These are phyloP conservation scores for Aspergillus affinis DNA, from an alignment of 495 filamentous ascomycete genomes.

Conservation along the genomic window DNA sequence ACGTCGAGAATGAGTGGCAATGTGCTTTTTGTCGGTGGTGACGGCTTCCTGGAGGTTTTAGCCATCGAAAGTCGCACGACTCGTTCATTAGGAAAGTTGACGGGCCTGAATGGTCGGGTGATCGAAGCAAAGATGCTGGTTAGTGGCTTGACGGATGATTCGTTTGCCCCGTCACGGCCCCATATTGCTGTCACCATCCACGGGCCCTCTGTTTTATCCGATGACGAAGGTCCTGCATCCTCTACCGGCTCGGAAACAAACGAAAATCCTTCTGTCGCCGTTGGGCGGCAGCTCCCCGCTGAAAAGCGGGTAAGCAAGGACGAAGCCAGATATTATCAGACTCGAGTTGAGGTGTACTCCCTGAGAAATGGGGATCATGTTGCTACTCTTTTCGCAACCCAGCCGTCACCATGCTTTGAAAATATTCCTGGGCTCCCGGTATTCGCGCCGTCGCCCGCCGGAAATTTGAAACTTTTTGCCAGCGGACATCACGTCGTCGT, in stretches of 20 bases:
- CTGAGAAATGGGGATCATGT: constrained; percentile 66
- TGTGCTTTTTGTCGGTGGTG: constrained; percentile 73
- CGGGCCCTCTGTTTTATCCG: constrained; percentile 56
- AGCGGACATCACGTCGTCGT: constrained; percentile 67
- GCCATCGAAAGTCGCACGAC: constrained; percentile 65
- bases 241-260: constrained; percentile 40
- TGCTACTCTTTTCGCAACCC: constrained; percentile 64
- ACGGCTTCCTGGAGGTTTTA: constrained; percentile 71
- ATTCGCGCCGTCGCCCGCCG: constrained; percentile 61
- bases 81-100: constrained; percentile 63
- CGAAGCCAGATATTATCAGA: constrained; percentile 65
- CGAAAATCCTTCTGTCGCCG: constrained; percentile 30
- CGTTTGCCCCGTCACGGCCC: constrained; percentile 48
- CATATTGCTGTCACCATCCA: constrained; percentile 75
- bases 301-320: constrained; percentile 33
- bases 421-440: constrained; percentile 40
- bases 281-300: constrained; percentile 23
- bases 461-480: constrained; percentile 67
- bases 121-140: constrained; percentile 77
- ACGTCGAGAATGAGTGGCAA: constrained; percentile 55
- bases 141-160: constrained; percentile 48
- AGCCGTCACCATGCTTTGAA: constrained; percentile 44
- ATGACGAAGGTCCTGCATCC: constrained; percentile 36
- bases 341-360: constrained; percentile 82
- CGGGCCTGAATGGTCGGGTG: constrained; percentile 76